Percentiles rank a stretch among this genome's conserved stretches.
phyloP scores from a whole-genome alignment of 139 green algal species.

The Ettlia oleoabundans region DNA sequence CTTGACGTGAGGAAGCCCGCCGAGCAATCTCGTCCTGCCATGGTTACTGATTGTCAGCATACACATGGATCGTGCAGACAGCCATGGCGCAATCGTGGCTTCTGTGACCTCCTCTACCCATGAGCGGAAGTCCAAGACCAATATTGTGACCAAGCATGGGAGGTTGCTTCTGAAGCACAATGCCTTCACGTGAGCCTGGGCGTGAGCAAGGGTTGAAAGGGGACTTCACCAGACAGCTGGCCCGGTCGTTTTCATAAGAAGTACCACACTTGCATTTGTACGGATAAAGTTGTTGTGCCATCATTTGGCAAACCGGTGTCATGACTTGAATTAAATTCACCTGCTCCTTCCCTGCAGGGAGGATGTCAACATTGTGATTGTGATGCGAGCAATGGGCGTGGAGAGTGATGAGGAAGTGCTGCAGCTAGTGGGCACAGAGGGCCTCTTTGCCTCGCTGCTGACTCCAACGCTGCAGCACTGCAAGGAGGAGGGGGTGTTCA shows the following conservation, averaged over 20 bases:
- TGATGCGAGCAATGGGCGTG: slow-evolving; percentile 95
- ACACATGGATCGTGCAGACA: slow-evolving; percentile 18
- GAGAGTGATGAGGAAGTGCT: slow-evolving; percentile 95
- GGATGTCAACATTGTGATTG: slow-evolving; percentile 90
- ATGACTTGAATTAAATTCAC: not conserved
- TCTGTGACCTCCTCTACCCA: slow-evolving; percentile 92
- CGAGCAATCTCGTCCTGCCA: too few species aligned
- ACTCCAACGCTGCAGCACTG: slow-evolving; percentile 80
- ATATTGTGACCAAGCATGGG: slow-evolving; percentile 87
- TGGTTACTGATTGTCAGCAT: not conserved
- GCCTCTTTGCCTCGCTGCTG: slow-evolving; percentile 61
- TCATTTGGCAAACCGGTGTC: too few species aligned
- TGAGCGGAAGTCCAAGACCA: slow-evolving; percentile 99
- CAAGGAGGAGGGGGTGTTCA: slow-evolving; percentile 81
- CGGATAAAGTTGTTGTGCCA: too few species aligned
- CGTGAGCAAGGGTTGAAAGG: not conserved
- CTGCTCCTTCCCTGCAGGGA: slow-evolving; percentile 56
- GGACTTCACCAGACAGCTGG: too few species aligned
- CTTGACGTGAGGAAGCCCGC: too few species aligned
- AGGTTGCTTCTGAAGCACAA: slow-evolving; percentile 94
- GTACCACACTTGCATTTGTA: too few species aligned
- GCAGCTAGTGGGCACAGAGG: slow-evolving; percentile 64
- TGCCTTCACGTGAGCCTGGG: slow-evolving; percentile 83
- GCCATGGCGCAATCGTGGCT: slow-evolving; percentile 60
- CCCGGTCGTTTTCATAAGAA: too few species aligned